Base-by-base conservation (phyloP, 192 early-diverging fungal genomes). In the Piromyces finnis region DNA sequence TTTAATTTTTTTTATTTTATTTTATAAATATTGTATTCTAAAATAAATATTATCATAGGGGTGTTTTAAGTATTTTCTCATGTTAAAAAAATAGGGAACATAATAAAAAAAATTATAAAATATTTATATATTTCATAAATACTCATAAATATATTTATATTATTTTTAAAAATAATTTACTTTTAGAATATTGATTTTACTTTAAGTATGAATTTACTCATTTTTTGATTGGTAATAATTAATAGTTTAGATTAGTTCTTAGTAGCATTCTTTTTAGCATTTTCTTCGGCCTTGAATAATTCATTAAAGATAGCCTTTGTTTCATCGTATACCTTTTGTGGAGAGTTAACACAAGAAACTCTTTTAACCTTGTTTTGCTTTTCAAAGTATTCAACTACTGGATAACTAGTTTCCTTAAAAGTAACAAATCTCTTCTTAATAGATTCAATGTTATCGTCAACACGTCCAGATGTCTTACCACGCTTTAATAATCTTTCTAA, bases 361-460 rank as follows among this genome's bases (percentile, higher is more conserved):
- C 81, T 30, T 12, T 92, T 87, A 30, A 97, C 94, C 87, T 96
- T 97, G 41, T 89, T 88, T 41, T 86, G 79, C 83, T 92, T 92
- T 26, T 84, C 88, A 84, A 92, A 97, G 51, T 93, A 84, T 78
- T 93, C 92, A 81, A 99, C 93, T 7, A 98, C 98, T 12, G 96
- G 97, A 90, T 91, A 95, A 81, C 91, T 93, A 18, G 92, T 92
- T 29, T 97, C 92, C n/a, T 85, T 82, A 79, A 97, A 99, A 0
- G 92, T 93, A 18, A 82, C 83, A 90, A 99, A 99, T 13, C 98
- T 89, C 88, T 99, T 99, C 82, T 89, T 91, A 90, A 99, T 99
- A 12, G 93, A 93, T 82, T 98, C 96, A 39, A 94, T 91, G 82
- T 99, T 98, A 82, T 99, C 98, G 82, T 99, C 98, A 22, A 90